Evolutionary conservation across 768 basidiomycete species (phyloP).

Genomic region (Tricholoma furcatifolium): DNA sequence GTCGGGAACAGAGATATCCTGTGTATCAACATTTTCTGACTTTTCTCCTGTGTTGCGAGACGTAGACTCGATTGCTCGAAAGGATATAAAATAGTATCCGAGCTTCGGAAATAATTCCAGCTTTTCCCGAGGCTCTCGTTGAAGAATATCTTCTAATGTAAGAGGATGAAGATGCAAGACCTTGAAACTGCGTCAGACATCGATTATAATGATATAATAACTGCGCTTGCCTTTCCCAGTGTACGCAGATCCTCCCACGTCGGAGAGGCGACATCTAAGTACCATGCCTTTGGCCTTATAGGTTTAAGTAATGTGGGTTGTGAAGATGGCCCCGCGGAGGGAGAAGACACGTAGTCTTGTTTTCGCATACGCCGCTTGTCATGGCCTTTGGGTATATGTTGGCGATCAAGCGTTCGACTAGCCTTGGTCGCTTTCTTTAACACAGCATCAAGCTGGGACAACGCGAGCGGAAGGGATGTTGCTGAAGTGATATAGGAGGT

Average conservation of each 20-base stretch:
- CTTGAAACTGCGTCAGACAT: conserved; percentile 33
- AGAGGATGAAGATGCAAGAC: conserved; percentile 86
- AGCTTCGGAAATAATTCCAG: conserved; percentile 82
- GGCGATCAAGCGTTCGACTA: conserved; percentile 26
- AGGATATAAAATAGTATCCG: conserved; percentile 91
- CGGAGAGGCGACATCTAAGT: conserved; percentile 86
- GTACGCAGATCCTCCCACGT: conserved; percentile 85
- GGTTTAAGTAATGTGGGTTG: neutral
- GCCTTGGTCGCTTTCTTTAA: conserved; percentile 39
- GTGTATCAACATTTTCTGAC: conserved; percentile 20
- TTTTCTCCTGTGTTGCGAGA: conserved; percentile 36
- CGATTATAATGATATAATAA: neutral
- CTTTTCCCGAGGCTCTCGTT: conserved; percentile 91
- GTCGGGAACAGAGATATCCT: conserved; percentile 22
- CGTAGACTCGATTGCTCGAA: conserved; percentile 73
- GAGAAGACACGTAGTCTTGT: conserved; percentile 10
- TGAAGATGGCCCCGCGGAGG: neutral
- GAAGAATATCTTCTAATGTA: conserved; percentile 90
- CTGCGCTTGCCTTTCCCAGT: conserved; percentile 67
- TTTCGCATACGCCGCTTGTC: conserved; percentile 24
- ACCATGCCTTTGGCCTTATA: conserved; percentile 67
- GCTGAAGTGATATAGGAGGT: conserved; percentile 35
- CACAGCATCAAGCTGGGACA: conserved; percentile 48
- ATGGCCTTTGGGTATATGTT: conserved; percentile 13
- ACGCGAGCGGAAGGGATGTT: conserved; percentile 44